phyloP scores from a whole-genome alignment of 2,329 filamentous ascomycete species.

The Venturia effusa region DNA sequence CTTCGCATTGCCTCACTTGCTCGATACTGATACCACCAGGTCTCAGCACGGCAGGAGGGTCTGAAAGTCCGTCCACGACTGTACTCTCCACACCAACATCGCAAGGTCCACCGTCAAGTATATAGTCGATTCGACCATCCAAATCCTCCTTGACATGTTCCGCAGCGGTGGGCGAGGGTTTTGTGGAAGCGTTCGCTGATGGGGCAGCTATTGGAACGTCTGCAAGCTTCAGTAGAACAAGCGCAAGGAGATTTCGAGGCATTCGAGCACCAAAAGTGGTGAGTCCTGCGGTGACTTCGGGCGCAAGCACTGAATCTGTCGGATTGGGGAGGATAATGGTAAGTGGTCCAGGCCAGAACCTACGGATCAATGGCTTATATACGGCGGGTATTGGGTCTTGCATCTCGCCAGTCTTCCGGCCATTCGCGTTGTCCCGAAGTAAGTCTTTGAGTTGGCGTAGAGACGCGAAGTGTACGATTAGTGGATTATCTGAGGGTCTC shows the following conservation, averaged over 20 bases:
- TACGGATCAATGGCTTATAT: constrained; percentile 66
- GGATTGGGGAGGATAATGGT: constrained; percentile 82
- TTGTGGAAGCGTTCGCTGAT: constrained; percentile 88
- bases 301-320: constrained; percentile 57
- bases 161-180: constrained; percentile 82
- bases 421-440: constrained; percentile 26
- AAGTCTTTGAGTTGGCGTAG: constrained; percentile 61
- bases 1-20: constrained; percentile 58
- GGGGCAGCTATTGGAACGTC: constrained; percentile 77
- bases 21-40: constrained; percentile 83
- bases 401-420: neutral
- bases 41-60: constrained; percentile 70
- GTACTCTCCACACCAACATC: constrained; percentile 91
- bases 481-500: constrained; percentile 82
- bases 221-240: constrained; percentile 72
- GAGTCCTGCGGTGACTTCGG: constrained; percentile 85
- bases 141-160: constrained; percentile 84
- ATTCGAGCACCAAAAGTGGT: constrained; percentile 82
- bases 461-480: constrained; percentile 86
- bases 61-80: constrained; percentile 79
- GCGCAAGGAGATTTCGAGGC: constrained; percentile 73
- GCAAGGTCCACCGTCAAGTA: constrained; percentile 81
- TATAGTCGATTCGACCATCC: constrained; percentile 67
- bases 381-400: constrained; percentile 53
- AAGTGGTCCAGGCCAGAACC: constrained; percentile 90